A percentile compares a stretch with the other conserved stretches of the same genome.
These are phyloP conservation scores for Flaveria ramosissima DNA, from an alignment of 129 eudicot species.

Conservation along the genomic window DNA sequence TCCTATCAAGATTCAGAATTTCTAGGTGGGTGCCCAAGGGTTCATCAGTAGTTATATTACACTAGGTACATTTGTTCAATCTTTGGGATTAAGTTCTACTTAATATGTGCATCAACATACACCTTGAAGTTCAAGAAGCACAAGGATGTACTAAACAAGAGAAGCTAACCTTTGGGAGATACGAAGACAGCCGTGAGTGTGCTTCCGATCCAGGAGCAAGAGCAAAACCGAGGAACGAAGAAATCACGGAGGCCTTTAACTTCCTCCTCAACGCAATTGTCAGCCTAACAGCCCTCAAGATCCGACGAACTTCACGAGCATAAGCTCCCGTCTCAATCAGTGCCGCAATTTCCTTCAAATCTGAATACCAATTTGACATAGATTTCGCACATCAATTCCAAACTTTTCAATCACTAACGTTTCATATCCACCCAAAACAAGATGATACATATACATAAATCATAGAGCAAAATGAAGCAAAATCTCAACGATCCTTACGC, in stretches of 20 bases:
- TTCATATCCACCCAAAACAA: not conserved
- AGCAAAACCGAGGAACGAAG: conserved; percentile 34
- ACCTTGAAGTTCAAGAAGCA: not conserved
- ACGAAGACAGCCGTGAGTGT: conserved; percentile 39
- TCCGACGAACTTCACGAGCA: conserved; percentile 77
- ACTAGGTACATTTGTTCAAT: not conserved
- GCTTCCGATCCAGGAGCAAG: conserved; percentile 49
- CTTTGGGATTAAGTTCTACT: not conserved
- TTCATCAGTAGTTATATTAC: not conserved
- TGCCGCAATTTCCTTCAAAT: conserved; percentile 83
- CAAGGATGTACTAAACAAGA: not conserved
- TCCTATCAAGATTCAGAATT: not conserved
- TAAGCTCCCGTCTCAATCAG: conserved; percentile 91
- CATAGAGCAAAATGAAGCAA: not conserved
- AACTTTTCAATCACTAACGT: conserved; percentile 12
- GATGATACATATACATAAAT: conserved; percentile 10
- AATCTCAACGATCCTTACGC: conserved; percentile 45
- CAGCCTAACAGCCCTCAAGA: conserved; percentile 78
- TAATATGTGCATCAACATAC: not conserved
- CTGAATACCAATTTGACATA: conserved; percentile 42
- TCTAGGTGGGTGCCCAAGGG: conserved; percentile 15
- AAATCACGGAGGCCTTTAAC: conserved; percentile 35
- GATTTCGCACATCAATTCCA: conserved; percentile 13
- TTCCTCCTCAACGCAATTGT: conserved; percentile 67
- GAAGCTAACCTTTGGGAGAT: conserved; percentile 65